These are phyloP conservation scores for Komagataella phaffii DNA, from an alignment of 805 yeast genomes.

Conservation along the genomic window DNA sequence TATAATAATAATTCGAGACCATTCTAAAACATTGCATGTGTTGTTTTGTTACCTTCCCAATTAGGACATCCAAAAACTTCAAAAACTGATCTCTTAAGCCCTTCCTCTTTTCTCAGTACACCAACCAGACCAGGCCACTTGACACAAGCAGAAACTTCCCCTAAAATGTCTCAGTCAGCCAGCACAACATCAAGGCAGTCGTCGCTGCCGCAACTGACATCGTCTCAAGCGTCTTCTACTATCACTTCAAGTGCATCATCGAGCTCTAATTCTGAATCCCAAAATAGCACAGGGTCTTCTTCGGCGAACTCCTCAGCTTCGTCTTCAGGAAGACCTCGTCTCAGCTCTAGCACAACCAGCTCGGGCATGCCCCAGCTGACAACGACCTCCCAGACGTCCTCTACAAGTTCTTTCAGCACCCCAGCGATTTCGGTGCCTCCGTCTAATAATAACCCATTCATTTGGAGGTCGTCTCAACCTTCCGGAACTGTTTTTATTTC, in stretches of 20 bases:
- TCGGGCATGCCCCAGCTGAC: constrained; percentile 1
- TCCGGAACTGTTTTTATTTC: constrained; percentile 77
- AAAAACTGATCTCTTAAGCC: not conserved
- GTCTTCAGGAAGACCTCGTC: not conserved
- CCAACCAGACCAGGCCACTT: not conserved
- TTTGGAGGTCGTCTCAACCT: constrained; percentile 36
- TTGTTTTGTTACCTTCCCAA: not conserved
- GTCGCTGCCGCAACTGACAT: not conserved
- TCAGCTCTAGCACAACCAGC: not conserved
- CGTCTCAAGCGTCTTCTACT: not conserved
- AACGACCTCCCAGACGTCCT: constrained; percentile 1
- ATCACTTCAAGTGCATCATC: not conserved
- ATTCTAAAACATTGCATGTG: not conserved
- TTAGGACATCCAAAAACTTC: not conserved
- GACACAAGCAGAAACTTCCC: not conserved
- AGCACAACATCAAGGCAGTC: not conserved
- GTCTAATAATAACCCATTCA: constrained; percentile 48
- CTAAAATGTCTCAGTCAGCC: not conserved
- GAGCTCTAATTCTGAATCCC: not conserved
- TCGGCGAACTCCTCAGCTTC: not conserved
- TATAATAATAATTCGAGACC: not conserved
- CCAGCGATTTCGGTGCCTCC: constrained; percentile 48
- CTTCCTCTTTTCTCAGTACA: not conserved
- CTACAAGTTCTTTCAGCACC: constrained; percentile 20
- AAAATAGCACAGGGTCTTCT: not conserved